phyloP scores from a whole-genome alignment of 202 grass and related monocot genomes.

The Carex arenaria region DNA sequence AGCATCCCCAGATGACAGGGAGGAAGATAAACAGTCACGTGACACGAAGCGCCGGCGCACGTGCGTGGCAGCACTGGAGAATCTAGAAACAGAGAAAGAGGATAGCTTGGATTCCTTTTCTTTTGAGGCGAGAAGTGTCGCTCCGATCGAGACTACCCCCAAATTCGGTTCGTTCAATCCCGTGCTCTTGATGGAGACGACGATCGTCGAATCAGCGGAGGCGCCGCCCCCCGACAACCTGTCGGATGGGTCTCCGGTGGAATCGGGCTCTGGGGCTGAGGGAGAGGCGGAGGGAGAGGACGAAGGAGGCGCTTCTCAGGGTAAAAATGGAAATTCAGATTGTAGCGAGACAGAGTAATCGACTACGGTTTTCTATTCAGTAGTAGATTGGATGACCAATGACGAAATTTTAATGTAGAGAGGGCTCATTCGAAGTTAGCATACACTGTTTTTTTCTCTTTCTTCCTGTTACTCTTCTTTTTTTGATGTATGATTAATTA shows the following conservation, averaged over 20 bases:
- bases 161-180: slow-evolving; percentile 78
- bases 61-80: slow-evolving; percentile 50
- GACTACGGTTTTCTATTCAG: background rate
- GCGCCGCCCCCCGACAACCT: background rate
- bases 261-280: background rate
- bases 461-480: background rate
- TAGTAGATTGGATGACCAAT: background rate
- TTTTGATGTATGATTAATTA: slow-evolving; percentile 18
- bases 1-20: background rate
- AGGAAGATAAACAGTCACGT: slow-evolving; percentile 3
- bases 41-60: slow-evolving; percentile 55
- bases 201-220: background rate
- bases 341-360: background rate
- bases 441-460: background rate
- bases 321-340: slow-evolving; percentile 21
- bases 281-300: background rate
- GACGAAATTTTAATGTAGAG: background rate
- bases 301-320: background rate
- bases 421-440: slow-evolving; percentile 6
- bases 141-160: slow-evolving; percentile 60
- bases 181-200: slow-evolving; percentile 7
- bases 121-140: slow-evolving; percentile 41
- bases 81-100: slow-evolving; percentile 2
- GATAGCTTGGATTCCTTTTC: slow-evolving; percentile 46
- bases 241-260: background rate